Percentiles rank a stretch among this genome's conserved stretches.
phyloP scores from a whole-genome alignment of 1,284 basidiomycete genomes.

The Grifola frondosa region DNA sequence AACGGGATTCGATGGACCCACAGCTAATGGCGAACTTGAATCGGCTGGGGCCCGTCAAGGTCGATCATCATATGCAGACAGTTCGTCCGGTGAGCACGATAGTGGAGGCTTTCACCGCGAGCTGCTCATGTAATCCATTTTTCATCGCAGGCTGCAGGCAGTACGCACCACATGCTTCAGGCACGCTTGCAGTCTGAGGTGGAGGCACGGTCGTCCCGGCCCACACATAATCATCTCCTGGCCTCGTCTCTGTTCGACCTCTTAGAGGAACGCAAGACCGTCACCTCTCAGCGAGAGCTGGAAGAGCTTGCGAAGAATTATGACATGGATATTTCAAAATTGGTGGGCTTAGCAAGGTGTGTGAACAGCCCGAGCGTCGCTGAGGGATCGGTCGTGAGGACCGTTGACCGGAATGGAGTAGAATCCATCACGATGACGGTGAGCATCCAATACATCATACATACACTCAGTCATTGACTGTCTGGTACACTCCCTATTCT shows the following conservation, averaged over 20 bases:
- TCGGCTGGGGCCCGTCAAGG: constrained; percentile 69
- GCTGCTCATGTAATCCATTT: neutral
- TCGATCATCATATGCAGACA: constrained; percentile 64
- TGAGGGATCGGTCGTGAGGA: constrained; percentile 46
- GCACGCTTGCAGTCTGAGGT: constrained; percentile 55
- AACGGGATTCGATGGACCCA: constrained; percentile 70
- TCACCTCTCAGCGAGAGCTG: constrained; percentile 43
- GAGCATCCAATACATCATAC: constrained; percentile 20
- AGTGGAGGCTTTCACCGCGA: neutral
- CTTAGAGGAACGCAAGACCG: constrained; percentile 65
- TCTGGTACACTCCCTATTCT: neutral
- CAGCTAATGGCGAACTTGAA: constrained; percentile 74
- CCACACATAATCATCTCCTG: constrained; percentile 52
- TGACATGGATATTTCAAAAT: constrained; percentile 53
- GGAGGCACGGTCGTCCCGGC: constrained; percentile 43
- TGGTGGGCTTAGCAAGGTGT: constrained; percentile 58
- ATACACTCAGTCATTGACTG: neutral
- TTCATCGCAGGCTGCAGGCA: constrained; percentile 33
- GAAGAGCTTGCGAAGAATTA: constrained; percentile 53
- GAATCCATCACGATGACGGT: constrained; percentile 62
- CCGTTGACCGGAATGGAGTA: constrained; percentile 56
- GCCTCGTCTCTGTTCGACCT: constrained; percentile 58
- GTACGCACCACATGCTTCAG: constrained; percentile 47
- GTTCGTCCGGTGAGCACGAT: constrained; percentile 50
- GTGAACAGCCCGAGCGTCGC: constrained; percentile 74